phyloP scores from a whole-genome alignment of 768 basidiomycete genomes.

The Podaxis sp. region DNA sequence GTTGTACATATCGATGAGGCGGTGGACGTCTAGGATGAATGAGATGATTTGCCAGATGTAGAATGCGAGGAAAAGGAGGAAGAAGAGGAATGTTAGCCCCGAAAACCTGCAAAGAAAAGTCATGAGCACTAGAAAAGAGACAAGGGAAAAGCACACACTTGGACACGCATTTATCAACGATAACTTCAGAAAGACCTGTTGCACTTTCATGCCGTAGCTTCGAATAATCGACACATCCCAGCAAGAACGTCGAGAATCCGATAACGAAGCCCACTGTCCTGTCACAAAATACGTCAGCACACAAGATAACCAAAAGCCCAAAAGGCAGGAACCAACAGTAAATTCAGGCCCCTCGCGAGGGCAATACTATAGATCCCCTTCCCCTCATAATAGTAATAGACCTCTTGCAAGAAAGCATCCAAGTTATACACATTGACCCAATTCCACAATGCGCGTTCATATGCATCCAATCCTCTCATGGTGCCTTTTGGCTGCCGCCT shows the following conservation, averaged over 20 bases:
- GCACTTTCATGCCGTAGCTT: conserved; percentile 66
- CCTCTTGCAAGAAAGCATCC: conserved; percentile 92
- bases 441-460: conserved; percentile 94
- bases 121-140: conserved; percentile 3
- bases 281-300: conserved; percentile 25
- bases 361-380: conserved; percentile 97
- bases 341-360: conserved; percentile 85
- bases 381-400: conserved; percentile 94
- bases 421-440: conserved; percentile 99
- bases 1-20: conserved; percentile 91
- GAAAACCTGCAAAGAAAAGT: conserved; percentile 57
- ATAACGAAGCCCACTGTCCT: conserved; percentile 99
- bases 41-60: conserved; percentile 86
- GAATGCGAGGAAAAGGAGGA: conserved; percentile 81
- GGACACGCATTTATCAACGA: conserved; percentile 82
- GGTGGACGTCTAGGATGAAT: conserved; percentile 71
- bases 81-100: conserved; percentile 80
- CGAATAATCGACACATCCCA: conserved; percentile 94
- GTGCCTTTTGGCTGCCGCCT: conserved; percentile 36
- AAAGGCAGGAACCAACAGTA: conserved; percentile 66
- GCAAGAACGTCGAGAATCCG: conserved; percentile 93
- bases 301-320: conserved; percentile 11
- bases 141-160: conserved; percentile 47
- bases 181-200: conserved; percentile 72
- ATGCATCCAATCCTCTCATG: conserved; percentile 73